A percentile compares a stretch with the other conserved stretches of the same genome.
These are phyloP conservation scores for Camellia japonica DNA, from an alignment of 148 eudicot genomes.

Conservation along the genomic window DNA sequence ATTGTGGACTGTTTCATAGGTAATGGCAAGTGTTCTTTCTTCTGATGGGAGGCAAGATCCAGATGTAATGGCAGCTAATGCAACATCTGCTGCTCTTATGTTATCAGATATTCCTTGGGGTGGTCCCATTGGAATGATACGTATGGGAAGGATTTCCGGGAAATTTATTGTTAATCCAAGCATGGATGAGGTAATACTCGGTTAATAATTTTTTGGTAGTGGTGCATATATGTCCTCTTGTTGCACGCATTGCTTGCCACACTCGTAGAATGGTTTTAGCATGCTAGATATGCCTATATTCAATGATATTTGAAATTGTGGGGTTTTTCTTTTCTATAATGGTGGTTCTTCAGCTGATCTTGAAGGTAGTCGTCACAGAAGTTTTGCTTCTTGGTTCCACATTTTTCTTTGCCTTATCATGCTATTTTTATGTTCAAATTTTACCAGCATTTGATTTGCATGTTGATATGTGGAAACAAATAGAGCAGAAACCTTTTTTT, in stretches of 20 bases:
- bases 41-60: constrained; percentile 99
- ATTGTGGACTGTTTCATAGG: constrained; percentile 31
- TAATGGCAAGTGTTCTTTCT: constrained; percentile 91
- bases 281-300: not conserved
- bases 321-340: not conserved
- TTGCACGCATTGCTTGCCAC: not conserved
- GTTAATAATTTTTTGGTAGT: not conserved
- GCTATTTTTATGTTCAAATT: not conserved
- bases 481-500: no score
- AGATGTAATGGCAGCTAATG: constrained; percentile 98
- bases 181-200: constrained; percentile 84
- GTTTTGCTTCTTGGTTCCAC: not conserved
- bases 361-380: not conserved
- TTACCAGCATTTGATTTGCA: no score
- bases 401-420: not conserved
- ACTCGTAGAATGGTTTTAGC: not conserved
- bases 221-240: not conserved
- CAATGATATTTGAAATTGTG: not conserved
- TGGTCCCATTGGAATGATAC: constrained; percentile 93
- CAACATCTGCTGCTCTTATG: constrained; percentile 96
- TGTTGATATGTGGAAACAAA: no score
- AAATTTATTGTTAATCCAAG: constrained; percentile 79
- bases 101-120: constrained; percentile 97
- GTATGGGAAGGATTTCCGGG: constrained; percentile 83
- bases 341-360: not conserved